phyloP scores from a whole-genome alignment of 352 stramenopile species.

The Globisporangium megalacanthum region DNA sequence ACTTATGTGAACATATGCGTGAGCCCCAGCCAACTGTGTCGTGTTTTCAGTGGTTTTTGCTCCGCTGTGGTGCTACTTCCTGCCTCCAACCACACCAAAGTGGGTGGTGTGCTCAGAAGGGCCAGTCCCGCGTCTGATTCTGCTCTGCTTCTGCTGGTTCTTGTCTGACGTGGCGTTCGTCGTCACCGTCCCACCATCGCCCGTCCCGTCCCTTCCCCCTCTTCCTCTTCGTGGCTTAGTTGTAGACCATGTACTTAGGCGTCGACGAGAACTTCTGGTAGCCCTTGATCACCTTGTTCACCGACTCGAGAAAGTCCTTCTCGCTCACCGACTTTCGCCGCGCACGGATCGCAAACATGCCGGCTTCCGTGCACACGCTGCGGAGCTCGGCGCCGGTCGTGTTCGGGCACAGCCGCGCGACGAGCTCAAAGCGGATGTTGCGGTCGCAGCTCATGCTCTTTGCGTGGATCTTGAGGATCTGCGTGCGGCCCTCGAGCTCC shows the following conservation, averaged over 20 bases:
- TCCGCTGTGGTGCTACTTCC: too few relatives aligned
- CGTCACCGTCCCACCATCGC: not conserved
- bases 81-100: too few relatives aligned
- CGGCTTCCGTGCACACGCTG: slow-evolving; percentile 98
- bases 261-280: slow-evolving; percentile 99
- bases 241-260: slow-evolving; percentile 99
- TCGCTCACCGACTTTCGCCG: slow-evolving; percentile 98
- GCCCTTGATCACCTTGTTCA: slow-evolving; percentile 99
- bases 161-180: not conserved
- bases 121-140: too few relatives aligned
- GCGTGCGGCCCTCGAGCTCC: slow-evolving; percentile 96
- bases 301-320: slow-evolving; percentile 99
- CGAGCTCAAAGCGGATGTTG: slow-evolving; percentile 98
- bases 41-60: not conserved
- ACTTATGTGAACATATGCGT: slow-evolving; percentile 17
- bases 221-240: slow-evolving; percentile 44
- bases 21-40: slow-evolving; percentile 2
- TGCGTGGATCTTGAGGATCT: slow-evolving; percentile 99
- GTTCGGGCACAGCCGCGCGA: slow-evolving; percentile 97
- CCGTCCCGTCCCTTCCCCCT: not conserved
- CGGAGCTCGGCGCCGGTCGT: slow-evolving; percentile 98
- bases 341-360: slow-evolving; percentile 98
- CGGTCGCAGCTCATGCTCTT: slow-evolving; percentile 99
- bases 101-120: too few relatives aligned
- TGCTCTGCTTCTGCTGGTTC: too few relatives aligned